phyloP scores from a whole-genome alignment of 768 basidiomycete genomes.

The Lactarius evosmus region DNA sequence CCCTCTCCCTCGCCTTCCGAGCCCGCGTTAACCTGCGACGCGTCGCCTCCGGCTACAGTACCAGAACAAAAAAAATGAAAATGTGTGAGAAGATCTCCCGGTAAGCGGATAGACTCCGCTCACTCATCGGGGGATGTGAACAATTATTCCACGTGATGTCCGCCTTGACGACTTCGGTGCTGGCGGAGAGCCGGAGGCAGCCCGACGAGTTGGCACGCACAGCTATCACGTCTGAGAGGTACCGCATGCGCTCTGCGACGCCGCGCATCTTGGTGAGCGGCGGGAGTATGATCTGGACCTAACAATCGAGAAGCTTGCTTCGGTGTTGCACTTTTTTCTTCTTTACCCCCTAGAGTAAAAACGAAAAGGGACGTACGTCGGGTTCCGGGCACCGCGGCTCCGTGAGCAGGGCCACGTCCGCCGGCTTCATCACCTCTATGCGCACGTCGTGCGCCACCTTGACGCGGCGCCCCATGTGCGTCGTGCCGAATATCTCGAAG shows the following conservation, averaged over 20 bases:
- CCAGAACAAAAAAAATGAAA: background rate
- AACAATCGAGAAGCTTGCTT: background rate
- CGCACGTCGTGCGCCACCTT: conserved; percentile 76
- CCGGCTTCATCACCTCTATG: conserved; percentile 75
- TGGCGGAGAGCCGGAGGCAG: conserved; percentile 50
- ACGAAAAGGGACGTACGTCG: conserved; percentile 50
- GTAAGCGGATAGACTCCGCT: background rate
- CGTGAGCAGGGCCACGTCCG: conserved; percentile 64
- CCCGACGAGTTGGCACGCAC: conserved; percentile 68
- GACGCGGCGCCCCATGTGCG: conserved; percentile 59
- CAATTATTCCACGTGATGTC: conserved; percentile 81
- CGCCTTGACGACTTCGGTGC: conserved; percentile 69
- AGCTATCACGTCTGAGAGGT: conserved; percentile 65
- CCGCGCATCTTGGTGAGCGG: conserved; percentile 73
- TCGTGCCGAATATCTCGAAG: conserved; percentile 69
- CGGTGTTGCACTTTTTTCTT: background rate
- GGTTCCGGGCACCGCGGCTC: conserved; percentile 87
- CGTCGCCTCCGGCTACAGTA: conserved; percentile 27
- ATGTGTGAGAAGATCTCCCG: no score
- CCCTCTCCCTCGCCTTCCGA: conserved; percentile 39
- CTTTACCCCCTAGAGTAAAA: background rate
- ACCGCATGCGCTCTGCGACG: conserved; percentile 68
- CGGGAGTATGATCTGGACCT: conserved; percentile 80
- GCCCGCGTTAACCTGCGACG: conserved; percentile 24
- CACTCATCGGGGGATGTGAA: conserved; percentile 57